Evolutionary conservation across 2,329 filamentous ascomycete genomes (phyloP).

Genomic region (Sphaceloma murrayae): DNA sequence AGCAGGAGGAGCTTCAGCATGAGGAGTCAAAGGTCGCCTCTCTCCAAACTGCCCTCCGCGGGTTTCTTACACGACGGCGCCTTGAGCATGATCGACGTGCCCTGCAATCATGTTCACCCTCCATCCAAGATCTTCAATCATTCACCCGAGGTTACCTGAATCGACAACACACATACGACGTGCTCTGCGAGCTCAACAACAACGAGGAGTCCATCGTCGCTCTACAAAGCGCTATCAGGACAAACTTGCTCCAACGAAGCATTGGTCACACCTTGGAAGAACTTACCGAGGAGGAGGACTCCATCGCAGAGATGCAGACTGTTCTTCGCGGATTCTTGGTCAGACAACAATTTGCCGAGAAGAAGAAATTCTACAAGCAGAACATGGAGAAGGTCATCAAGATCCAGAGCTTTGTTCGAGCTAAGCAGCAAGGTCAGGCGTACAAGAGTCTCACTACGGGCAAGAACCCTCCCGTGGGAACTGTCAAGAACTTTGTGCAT

Average conservation of each 20-base stretch:
- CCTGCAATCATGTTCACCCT: slow-evolving; percentile 48
- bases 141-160: slow-evolving; percentile 55
- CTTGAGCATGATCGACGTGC: slow-evolving; percentile 39
- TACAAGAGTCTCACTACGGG: slow-evolving; percentile 95
- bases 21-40: slow-evolving; percentile 37
- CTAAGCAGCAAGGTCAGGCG: slow-evolving; percentile 90
- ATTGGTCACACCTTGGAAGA: slow-evolving; percentile 66
- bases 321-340: slow-evolving; percentile 64
- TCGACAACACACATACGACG: slow-evolving; percentile 49
- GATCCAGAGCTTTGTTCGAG: slow-evolving; percentile 92
- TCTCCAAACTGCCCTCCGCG: slow-evolving; percentile 46
- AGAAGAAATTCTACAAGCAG: slow-evolving; percentile 78
- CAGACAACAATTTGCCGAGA: slow-evolving; percentile 67
- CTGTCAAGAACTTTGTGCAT: slow-evolving; percentile 96
- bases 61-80: slow-evolving; percentile 36
- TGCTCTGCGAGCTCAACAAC: slow-evolving; percentile 61
- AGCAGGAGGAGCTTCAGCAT: slow-evolving; percentile 32
- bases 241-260: slow-evolving; percentile 65
- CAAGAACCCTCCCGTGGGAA: slow-evolving; percentile 92
- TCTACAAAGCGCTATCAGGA: slow-evolving; percentile 67
- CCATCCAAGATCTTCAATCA: slow-evolving; percentile 57
- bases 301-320: slow-evolving; percentile 64
- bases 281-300: slow-evolving; percentile 74
- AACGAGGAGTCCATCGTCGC: slow-evolving; percentile 57
- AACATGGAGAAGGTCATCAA: slow-evolving; percentile 99